Conservation (phyloP, 495 filamentous ascomycete species). For the Cercophora newfieldiana region DNA sequence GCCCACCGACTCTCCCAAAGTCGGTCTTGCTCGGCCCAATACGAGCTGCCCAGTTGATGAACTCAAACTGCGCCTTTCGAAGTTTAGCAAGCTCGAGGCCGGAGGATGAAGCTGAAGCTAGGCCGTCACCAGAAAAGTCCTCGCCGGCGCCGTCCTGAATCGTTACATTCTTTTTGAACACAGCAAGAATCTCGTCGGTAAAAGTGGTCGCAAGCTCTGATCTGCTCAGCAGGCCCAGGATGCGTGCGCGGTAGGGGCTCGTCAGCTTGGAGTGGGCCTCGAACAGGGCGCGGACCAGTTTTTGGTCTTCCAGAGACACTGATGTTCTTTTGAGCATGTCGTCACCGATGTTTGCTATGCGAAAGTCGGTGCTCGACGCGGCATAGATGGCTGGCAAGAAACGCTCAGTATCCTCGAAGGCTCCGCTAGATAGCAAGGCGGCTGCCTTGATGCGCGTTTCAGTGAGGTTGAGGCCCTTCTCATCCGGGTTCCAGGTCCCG, state of each 20-base stretch:
- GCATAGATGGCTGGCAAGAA: slow-evolving; percentile 84
- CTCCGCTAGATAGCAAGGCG: slow-evolving; percentile 75
- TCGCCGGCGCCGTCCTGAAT: neutral
- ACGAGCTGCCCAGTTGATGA: slow-evolving; percentile 82
- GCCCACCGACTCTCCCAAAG: slow-evolving; percentile 58
- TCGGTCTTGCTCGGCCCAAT: slow-evolving; percentile 63
- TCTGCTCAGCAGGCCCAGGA: slow-evolving; percentile 73
- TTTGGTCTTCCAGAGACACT: slow-evolving; percentile 69
- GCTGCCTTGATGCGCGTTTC: slow-evolving; percentile 67
- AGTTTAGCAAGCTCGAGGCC: slow-evolving; percentile 48
- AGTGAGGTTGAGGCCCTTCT: slow-evolving; percentile 64
- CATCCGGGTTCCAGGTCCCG: slow-evolving; percentile 66
- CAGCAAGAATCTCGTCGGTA: slow-evolving; percentile 60
- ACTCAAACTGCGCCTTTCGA: slow-evolving; percentile 80
- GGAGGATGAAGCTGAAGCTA: slow-evolving; percentile 11
- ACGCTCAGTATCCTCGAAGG: slow-evolving; percentile 75
- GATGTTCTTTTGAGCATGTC: slow-evolving; percentile 78
- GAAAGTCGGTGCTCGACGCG: slow-evolving; percentile 76
- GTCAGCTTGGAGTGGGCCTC: slow-evolving; percentile 69
- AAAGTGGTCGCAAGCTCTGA: slow-evolving; percentile 67
- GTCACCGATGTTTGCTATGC: slow-evolving; percentile 76
- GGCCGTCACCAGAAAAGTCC: neutral
- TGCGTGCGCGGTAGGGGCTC: slow-evolving; percentile 69
- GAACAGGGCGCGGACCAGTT: slow-evolving; percentile 64
- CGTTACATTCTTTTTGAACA: slow-evolving; percentile 62